Evolutionary conservation across 1,139 yeast species (phyloP).

Genomic region (Scheffersomyces illinoinensis): DNA sequence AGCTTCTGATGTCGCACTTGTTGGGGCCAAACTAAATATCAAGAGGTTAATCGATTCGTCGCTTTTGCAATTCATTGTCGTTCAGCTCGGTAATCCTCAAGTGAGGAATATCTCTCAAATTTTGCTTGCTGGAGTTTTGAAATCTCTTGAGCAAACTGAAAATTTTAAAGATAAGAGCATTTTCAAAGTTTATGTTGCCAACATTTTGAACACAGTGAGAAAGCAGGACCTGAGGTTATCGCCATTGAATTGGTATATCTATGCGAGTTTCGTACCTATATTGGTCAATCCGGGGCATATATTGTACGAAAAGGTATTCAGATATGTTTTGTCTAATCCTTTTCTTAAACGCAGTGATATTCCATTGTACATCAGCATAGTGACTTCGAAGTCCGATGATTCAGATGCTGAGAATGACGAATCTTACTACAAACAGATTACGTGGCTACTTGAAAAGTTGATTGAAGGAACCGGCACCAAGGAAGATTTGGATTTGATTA

Average conservation of each 20-base stretch:
- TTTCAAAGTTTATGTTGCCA: conserved; percentile 60
- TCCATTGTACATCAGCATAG: conserved; percentile 60
- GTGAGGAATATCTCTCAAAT: conserved; percentile 27
- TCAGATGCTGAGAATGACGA: conserved; percentile 46
- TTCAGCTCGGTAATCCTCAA: conserved; percentile 37
- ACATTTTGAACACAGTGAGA: conserved; percentile 52
- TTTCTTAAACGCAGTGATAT: conserved; percentile 55
- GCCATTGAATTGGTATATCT: conserved; percentile 38
- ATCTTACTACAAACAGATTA: conserved; percentile 54
- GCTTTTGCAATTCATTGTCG: conserved; percentile 57
- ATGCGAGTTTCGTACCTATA: conserved; percentile 55
- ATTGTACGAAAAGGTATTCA: conserved; percentile 66
- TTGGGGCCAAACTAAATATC: conserved; percentile 42
- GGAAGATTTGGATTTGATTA: conserved; percentile 54
- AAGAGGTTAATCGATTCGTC: conserved; percentile 59
- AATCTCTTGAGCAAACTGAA: conserved; percentile 30
- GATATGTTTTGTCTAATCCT: conserved; percentile 62
- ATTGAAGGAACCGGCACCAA: conserved; percentile 44
- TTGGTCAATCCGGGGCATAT: conserved; percentile 68
- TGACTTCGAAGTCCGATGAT: conserved; percentile 30
- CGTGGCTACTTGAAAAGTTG: conserved; percentile 65
- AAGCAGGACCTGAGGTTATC: conserved; percentile 8
- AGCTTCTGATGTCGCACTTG: conserved; percentile 21
- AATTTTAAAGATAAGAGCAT: conserved; percentile 59
- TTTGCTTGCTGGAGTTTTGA: conserved; percentile 45